Evolutionary conservation across 2,329 filamentous ascomycete species (phyloP), one percentile per base, ranked within the genome.

Genomic region (Calonectria pseudoturangicola): DNA sequence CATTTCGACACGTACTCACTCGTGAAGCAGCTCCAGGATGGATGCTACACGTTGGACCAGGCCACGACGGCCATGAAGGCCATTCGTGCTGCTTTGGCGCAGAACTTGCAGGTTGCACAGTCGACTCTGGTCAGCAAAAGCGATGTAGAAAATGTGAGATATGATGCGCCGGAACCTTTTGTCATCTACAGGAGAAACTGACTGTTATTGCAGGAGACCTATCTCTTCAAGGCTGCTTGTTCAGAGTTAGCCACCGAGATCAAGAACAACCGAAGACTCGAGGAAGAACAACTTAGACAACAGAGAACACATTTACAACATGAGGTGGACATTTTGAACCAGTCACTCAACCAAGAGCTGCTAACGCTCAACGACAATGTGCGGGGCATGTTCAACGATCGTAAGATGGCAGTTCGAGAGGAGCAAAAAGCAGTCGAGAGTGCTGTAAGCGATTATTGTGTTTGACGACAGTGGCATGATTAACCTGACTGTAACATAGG

Each of bases 1-100:
- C 95, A 98, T 85, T 99, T 99, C 84, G 96, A 99, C 85, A 98
- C 93, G 28, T 99, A 97, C 84, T 93, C 92, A 16, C 90, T 98
- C 6, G 97, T 98, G 18, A 93, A 93, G 80, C 92, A 95, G 79
- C 91, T 99, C 18, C 89, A 93, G 66, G 89, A 92, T 21, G 92
- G 92, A 15, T 93, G 93, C 0, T 98, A 95, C 84, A 91, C 90
- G 1, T 87, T 90, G 54, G 89, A 88, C 0, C 96, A 98, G 84
- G 92, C 95, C 30, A 92, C 95, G 64, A 95, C 93, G 7, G 88
- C 95, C 65, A 99, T 99, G 97, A 98, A 98, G 86, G 95, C 93
- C 7, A 92, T 98, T 69, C 92, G 96, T 27, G 89, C 89, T 3
- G 88, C 97, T 63, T 86, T 99, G 16, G 92, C 93, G 12, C 87